These are phyloP conservation scores for Neopestalotiopsis sp. DNA, from an alignment of 2,329 filamentous ascomycete genomes.

Conservation along the genomic window DNA sequence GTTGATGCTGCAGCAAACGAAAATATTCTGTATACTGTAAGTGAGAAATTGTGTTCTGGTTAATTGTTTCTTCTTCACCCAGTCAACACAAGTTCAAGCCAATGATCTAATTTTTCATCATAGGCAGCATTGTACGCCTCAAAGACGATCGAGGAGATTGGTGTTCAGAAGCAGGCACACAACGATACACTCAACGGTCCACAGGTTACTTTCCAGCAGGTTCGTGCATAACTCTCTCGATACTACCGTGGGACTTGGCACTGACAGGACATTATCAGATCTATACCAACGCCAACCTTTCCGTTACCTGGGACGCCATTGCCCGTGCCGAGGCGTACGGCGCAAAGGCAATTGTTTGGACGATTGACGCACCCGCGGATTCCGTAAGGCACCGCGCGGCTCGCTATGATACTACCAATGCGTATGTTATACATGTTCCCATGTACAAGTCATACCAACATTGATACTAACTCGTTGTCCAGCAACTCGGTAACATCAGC, in stretches of 20 bases:
- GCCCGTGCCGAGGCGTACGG: slow-evolving; percentile 25
- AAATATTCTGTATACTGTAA: slow-evolving; percentile 47
- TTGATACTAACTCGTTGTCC: neutral
- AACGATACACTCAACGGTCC: slow-evolving; percentile 22
- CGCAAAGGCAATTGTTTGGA: slow-evolving; percentile 34
- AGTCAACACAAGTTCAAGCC: too few relatives aligned
- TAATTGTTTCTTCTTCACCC: too few relatives aligned
- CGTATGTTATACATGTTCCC: slow-evolving; percentile 4
- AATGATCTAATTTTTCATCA: neutral
- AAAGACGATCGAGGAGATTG: slow-evolving; percentile 32
- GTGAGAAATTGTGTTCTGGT: neutral
- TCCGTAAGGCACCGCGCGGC: slow-evolving; percentile 21
- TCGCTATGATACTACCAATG: slow-evolving; percentile 20
- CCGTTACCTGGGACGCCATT: slow-evolving; percentile 28
- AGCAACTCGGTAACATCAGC: slow-evolving; percentile 22
- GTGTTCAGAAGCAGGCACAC: slow-evolving; percentile 26
- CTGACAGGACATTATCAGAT: slow-evolving; percentile 8
- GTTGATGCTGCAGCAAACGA: slow-evolving; percentile 45
- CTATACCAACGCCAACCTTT: slow-evolving; percentile 32
- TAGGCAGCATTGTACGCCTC: slow-evolving; percentile 29
- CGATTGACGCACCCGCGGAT: slow-evolving; percentile 30
- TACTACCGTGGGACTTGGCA: neutral
- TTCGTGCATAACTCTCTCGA: neutral
- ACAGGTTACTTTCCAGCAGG: slow-evolving; percentile 35
- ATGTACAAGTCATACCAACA: too few relatives aligned